These are phyloP conservation scores for Conticribra guillardii DNA, from an alignment of 108 stramenopile species.

Conservation along the genomic window DNA sequence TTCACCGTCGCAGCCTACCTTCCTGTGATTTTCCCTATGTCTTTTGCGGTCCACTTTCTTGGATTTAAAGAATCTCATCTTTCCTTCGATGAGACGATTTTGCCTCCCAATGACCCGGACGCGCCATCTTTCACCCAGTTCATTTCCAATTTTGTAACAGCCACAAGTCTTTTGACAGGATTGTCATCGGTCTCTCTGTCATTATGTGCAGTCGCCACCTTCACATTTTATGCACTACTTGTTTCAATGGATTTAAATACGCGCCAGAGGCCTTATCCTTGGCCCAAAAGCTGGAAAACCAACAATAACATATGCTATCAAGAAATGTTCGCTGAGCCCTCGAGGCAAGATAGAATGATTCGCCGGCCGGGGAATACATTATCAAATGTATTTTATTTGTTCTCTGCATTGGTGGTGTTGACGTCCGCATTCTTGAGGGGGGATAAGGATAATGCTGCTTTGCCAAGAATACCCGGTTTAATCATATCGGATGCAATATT, in stretches of 20 bases:
- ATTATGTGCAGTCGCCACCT: conserved; percentile 12
- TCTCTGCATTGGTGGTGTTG: conserved; percentile 26
- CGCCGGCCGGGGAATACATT: conserved; percentile 50
- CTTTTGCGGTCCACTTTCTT: conserved; percentile 3
- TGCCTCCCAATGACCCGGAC: background rate
- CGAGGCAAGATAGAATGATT: conserved; percentile 19
- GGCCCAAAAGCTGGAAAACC: conserved; percentile 30
- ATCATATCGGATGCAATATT: conserved; percentile 33
- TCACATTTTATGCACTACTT: conserved; percentile 7
- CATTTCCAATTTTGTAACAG: background rate
- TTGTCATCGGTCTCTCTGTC: conserved; percentile 10
- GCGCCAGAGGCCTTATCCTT: conserved; percentile 10
- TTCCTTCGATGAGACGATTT: conserved; percentile 13
- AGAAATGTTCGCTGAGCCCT: conserved; percentile 52
- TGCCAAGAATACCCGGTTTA: conserved; percentile 9
- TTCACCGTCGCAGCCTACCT: conserved; percentile 3
- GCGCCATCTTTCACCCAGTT: background rate
- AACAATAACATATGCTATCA: conserved; percentile 41
- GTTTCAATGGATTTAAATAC: conserved; percentile 18
- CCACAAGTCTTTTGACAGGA: conserved; percentile 16
- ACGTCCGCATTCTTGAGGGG: conserved; percentile 9
- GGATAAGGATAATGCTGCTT: background rate
- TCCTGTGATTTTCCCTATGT: conserved; percentile 20
- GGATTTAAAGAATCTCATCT: conserved; percentile 25
- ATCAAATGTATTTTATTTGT: conserved; percentile 40